Evolutionary conservation across 2,329 filamentous ascomycete species (phyloP), one percentile per base, ranked within the genome.

Genomic region (Penicillium sp.): DNA sequence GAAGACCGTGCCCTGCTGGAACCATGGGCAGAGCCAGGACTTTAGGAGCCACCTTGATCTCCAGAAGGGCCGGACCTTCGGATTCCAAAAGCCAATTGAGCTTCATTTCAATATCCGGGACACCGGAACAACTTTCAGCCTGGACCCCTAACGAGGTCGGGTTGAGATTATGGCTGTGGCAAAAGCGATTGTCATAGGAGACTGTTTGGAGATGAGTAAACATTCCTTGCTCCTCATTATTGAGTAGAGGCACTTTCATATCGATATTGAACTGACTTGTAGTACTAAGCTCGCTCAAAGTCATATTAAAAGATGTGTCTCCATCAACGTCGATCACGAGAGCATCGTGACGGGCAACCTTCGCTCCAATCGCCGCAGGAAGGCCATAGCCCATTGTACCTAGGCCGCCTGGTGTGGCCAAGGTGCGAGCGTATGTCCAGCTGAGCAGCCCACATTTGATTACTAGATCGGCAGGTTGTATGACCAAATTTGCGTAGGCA

Each of bases 381-480:
- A 97, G 83, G 20, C 20, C 20, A 22, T 22, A 22, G 20, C 20
- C 20, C 20, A 22, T 22, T 22, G 20, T 22, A 4, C 20, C 20
- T 22, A 22, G 20, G 20, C 20, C 20, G 20, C 20, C 20, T 22
- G 20, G 4, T 22, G 20, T 22, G 4, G 64, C 92, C 92, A 74
- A 31, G 28, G 11, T 11, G 14, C 28, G 11, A 31, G 11, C 3
- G 10, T 4, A 13, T 31, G 2, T 31, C 11, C 28, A 31, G 90
- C 76, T 96, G 92, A 2, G 91, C 92, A 9, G 88, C 81, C 92
- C 92, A 96, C 92, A 96, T 96, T 74, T 96, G 92, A 77, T 96
- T 22, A 22, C 20, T 22, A 22, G 20, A 22, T 22, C 20, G 20
- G 20, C 20, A 22, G 2, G 20, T 22, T 22, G 20, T 22, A 22